Percentiles rank a stretch among this genome's conserved stretches.
These are phyloP conservation scores for Solidago caesia DNA, from an alignment of 129 eudicot species.

Conservation along the genomic window DNA sequence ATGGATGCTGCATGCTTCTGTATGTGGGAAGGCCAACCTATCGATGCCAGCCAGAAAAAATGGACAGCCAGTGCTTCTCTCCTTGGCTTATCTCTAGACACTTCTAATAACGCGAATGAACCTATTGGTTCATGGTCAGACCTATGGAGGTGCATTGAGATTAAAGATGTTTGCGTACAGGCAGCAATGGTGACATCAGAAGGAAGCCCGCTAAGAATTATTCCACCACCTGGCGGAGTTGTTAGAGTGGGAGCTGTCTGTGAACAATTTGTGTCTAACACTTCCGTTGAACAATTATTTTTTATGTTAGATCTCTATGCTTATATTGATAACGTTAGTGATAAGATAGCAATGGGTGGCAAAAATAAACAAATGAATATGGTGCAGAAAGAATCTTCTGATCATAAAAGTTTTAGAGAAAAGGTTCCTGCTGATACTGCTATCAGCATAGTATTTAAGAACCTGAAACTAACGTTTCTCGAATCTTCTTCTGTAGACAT, in stretches of 20 bases:
- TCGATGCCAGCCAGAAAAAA: conserved; percentile 83
- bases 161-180: conserved; percentile 60
- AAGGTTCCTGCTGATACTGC: conserved; percentile 88
- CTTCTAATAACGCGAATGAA: conserved; percentile 25
- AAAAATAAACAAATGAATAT: conserved; percentile 31
- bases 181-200: conserved; percentile 93
- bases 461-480: conserved; percentile 60
- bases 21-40: conserved; percentile 82
- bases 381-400: conserved; percentile 31
- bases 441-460: conserved; percentile 47
- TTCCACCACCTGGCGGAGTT: conserved; percentile 88
- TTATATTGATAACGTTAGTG: conserved; percentile 59
- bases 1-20: conserved; percentile 93
- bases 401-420: conserved; percentile 37
- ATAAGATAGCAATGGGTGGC: conserved; percentile 50
- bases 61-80: conserved; percentile 65
- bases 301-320: conserved; percentile 72
- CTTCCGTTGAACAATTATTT: conserved; percentile 81
- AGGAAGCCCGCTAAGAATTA: conserved; percentile 54
- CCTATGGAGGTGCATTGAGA: conserved; percentile 75
- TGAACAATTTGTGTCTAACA: conserved; percentile 67
- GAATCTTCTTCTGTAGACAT: conserved; percentile 49
- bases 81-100: conserved; percentile 58
- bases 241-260: conserved; percentile 75
- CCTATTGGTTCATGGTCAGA: conserved; percentile 40